Percentiles rank a stretch among this genome's conserved stretches.
Conservation (phyloP, 2,329 filamentous ascomycete genomes). For the Verticillium alfalfae region DNA sequence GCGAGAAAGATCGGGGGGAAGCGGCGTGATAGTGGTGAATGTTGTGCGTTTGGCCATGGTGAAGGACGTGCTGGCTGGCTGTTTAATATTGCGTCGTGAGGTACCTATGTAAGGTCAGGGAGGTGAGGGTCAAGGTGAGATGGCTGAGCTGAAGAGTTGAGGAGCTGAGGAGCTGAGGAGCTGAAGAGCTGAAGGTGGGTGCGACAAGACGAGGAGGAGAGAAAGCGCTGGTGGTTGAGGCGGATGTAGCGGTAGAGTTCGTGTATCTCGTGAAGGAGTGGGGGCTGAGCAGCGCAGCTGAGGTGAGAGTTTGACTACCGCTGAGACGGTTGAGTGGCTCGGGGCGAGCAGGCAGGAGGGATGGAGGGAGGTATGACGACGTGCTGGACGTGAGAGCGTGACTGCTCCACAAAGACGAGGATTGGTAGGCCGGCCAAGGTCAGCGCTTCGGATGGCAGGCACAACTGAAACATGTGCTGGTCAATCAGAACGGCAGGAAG, state of each 20-base stretch:
- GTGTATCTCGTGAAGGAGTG: neutral
- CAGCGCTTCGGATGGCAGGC: neutral
- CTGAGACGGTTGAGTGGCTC: neutral
- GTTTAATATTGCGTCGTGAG: neutral
- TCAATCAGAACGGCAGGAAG: neutral
- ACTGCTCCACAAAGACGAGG: neutral
- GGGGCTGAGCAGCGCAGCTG: neutral
- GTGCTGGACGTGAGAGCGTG: neutral
- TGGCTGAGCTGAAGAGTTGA: neutral
- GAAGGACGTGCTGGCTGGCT: constrained; percentile 1
- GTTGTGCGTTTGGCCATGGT: constrained; percentile 64
- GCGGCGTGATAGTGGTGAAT: constrained; percentile 74
- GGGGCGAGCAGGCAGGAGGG: neutral
- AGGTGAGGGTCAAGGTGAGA: neutral
- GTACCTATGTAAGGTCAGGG: neutral
- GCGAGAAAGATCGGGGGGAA: constrained; percentile 63
- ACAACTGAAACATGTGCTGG: neutral
- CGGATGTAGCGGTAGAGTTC: neutral
- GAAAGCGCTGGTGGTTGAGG: neutral
- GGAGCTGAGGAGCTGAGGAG: neutral
- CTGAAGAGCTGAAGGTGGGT: neutral
- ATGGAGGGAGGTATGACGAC: neutral
- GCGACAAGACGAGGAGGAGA: neutral
- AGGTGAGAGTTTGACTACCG: neutral
- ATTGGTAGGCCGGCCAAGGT: neutral